Evolutionary conservation across 2,329 filamentous ascomycete genomes (phyloP), one percentile per base, ranked within the genome.

Genomic region (Pyricularia sp.): DNA sequence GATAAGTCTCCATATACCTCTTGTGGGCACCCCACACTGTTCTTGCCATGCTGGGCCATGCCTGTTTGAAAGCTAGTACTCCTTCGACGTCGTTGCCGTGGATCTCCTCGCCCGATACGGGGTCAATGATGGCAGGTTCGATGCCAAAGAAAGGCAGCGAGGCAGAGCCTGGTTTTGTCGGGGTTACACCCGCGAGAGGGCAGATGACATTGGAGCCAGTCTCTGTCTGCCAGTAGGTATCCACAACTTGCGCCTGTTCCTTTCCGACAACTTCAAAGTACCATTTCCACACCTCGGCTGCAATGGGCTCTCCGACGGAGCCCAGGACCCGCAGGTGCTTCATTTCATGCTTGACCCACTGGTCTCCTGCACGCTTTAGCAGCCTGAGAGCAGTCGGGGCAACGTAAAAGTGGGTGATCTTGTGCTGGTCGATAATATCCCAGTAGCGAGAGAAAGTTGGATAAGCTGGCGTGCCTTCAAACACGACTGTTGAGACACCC

Each of bases 161-260:
- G 9, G 94, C 94, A 74, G 90, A 96, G 65, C 94, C 94, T 24
- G 94, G 94, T 81, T 99, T 99, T 28, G 94, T 97, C 28, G 94
- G 92, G 0, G 93, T 97, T 44, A 97, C 84, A 73, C 94, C 94
- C 62, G 89, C 93, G 66, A 99, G 82, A 22, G 94, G 94, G 5
- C 92, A 91, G 75, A 99, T 97, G 72, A 96, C 92, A 77, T 99
- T 88, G 68, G 91, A 97, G 65, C 94, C 94, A 1, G 94, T 99
- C 81, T 99, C 94, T 64, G 94, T 99, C 85, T 99, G 94, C 94
- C 94, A 99, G 84, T 99, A 99, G 64, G 94, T 99, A 91, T 99
- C 94, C 65, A 97, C 88, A 75, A 99, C 83, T 73, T 99, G 94
- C 62, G 91, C 89, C 76, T 96, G 88, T 77, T 93, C 88, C 82